Percentiles rank a stretch among this genome's conserved stretches.
phyloP scores from a whole-genome alignment of 345 rosid species.

The Trapa incisa region DNA sequence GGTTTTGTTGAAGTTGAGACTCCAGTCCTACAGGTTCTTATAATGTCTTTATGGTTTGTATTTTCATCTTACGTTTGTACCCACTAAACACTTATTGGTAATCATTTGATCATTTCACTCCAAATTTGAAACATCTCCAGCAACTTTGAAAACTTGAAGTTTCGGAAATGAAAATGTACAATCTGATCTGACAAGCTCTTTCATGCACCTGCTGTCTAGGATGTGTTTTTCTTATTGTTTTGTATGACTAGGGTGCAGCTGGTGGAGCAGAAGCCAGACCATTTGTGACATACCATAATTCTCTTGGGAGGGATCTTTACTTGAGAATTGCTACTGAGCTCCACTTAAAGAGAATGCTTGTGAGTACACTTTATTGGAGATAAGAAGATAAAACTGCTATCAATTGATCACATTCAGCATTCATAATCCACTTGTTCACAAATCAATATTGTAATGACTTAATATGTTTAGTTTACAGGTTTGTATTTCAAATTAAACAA shows the following conservation, averaged over 20 bases:
- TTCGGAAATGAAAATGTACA: not conserved
- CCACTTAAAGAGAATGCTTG: conserved; percentile 95
- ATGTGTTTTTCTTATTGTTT: conserved; percentile 28
- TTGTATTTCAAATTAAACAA: conserved; percentile 4
- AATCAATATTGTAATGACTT: not conserved
- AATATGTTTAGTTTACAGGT: conserved; percentile 8
- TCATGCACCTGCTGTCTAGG: not conserved
- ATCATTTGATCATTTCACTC: not conserved
- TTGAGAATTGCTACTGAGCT: conserved; percentile 96
- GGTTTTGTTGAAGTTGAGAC: conserved; percentile 94
- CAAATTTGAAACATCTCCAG: not conserved
- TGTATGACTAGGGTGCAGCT: conserved; percentile 80
- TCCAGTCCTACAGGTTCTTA: conserved; percentile 87
- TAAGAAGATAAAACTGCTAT: not conserved
- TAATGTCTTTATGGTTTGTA: conserved; percentile 9
- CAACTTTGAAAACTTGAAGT: not conserved
- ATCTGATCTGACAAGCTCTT: not conserved
- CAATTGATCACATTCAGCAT: not conserved
- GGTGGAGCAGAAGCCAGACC: conserved; percentile 99
- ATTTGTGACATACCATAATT: conserved; percentile 83
- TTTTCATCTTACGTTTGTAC: not conserved
- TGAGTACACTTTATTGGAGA: conserved; percentile 15
- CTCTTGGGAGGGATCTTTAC: conserved; percentile 84
- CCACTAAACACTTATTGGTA: not conserved
- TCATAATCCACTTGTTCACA: not conserved